Base-by-base conservation (phyloP, 306 rosid species). In the Canavalia gladiata region DNA sequence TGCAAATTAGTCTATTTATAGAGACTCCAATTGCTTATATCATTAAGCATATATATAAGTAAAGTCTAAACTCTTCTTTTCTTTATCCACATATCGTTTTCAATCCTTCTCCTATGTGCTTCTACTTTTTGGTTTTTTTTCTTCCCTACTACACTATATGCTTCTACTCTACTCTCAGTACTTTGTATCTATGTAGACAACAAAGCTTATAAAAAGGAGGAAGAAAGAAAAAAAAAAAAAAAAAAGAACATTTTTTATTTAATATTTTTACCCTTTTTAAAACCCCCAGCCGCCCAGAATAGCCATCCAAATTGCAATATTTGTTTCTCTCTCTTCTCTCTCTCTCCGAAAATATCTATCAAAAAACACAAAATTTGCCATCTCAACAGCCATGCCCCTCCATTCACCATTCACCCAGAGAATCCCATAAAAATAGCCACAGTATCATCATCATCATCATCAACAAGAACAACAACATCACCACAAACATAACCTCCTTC, bases 281-380 rank as follows among this genome's bases (percentile, higher is more conserved):
- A 88, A 79, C 87, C 90, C 88, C 29, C 75, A 84, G 92, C 97
- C 94, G 95, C 93, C 94, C 91, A 92, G 94, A 92, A 88, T 43
- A 92, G 92, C 97, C 94, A 92, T 90, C 93, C 97, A 92, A 89
- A 67, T 86, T 88, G 85, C 95, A 31, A 76, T 81, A 66, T 64
- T 66, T 71, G 82, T 87, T 88, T 87, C 79, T 69, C 82, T 75
- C 70, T 74, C 42, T 68, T 74, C 68, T 67, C 74, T 68, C 81
- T 72, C 82, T 51, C 84, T 35, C 55, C 2, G 55, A 89, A 85
- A 88, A 88, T 84, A 84, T 89, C 89, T 83, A 77, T 81, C 72
- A 81, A 77, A 81, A 47, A 63, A 39, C 73, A 37, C 75, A 65
- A 60, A 64, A 72, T 76, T 58, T 46, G 42, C 74, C 77, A 80